A percentile compares a stretch with the other conserved stretches of the same genome.
Evolutionary conservation across 163 green algal species (phyloP).

Genomic region (Scenedesmus sp.): DNA sequence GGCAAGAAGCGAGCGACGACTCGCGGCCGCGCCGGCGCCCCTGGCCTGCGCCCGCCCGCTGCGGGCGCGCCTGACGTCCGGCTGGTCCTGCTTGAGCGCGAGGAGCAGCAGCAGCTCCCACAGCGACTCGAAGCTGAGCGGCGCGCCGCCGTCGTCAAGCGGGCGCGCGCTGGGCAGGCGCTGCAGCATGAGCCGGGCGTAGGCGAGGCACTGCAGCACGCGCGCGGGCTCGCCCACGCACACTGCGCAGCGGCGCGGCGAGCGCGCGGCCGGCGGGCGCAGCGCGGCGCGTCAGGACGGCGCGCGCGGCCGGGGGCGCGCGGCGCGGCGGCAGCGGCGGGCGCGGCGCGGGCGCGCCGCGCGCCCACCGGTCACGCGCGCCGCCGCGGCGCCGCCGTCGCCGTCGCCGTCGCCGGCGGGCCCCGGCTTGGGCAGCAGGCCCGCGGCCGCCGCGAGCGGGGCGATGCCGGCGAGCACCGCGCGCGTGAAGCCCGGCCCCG

Average conservation of each 20-base stretch:
- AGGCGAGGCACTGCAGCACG: conserved; percentile 22
- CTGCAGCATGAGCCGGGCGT: conserved; percentile 29
- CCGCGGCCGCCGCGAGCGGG: neutral
- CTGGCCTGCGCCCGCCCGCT: too few relatives aligned
- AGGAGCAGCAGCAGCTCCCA: conserved; percentile 35
- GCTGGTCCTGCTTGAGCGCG: conserved; percentile 28
- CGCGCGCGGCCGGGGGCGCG: too few relatives aligned
- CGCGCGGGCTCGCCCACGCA: neutral
- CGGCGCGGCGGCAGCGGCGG: neutral
- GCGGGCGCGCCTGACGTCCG: conserved; percentile 9
- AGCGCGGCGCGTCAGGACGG: too few relatives aligned
- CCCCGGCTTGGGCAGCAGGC: conserved; percentile 8
- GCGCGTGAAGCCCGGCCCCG: neutral
- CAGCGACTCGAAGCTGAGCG: conserved; percentile 20
- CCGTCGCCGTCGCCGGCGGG: neutral
- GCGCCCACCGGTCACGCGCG: neutral
- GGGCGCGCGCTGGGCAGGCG: conserved; percentile 18
- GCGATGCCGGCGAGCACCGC: conserved; percentile 17
- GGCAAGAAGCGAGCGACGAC: neutral
- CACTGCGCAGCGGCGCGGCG: conserved; percentile 8
- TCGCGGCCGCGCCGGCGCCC: too few relatives aligned
- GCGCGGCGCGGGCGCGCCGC: neutral
- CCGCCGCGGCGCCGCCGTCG: neutral
- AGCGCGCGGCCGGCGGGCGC: too few relatives aligned
- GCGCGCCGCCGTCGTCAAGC: neutral